A percentile compares a stretch with the other conserved stretches of the same genome.
phyloP scores from a whole-genome alignment of 2,329 filamentous ascomycete species.

The Chaetomium globosum region DNA sequence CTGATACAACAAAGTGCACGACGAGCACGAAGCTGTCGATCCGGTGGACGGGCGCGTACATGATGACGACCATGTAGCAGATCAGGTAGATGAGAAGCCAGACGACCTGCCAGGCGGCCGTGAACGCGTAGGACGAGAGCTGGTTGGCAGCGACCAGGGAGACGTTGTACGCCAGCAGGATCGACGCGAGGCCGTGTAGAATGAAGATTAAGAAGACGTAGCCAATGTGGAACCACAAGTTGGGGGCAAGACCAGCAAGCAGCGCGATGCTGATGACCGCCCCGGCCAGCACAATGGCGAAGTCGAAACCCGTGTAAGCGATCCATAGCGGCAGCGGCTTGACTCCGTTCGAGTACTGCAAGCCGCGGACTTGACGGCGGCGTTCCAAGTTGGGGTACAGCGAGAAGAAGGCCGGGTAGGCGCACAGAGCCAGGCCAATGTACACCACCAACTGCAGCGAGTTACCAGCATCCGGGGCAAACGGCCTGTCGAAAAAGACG shows the following conservation, averaged over 20 bases:
- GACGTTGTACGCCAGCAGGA: slow-evolving; percentile 75
- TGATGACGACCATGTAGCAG: slow-evolving; percentile 71
- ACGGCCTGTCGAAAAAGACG: slow-evolving; percentile 74
- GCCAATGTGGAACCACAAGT: slow-evolving; percentile 74
- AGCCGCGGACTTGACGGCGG: slow-evolving; percentile 73
- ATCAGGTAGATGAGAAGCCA: slow-evolving; percentile 73
- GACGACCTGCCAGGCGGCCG: slow-evolving; percentile 73
- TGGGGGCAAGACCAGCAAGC: slow-evolving; percentile 61
- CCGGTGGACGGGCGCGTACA: slow-evolving; percentile 69
- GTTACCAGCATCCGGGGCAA: slow-evolving; percentile 67
- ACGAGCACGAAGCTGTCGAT: slow-evolving; percentile 69
- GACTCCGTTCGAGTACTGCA: slow-evolving; percentile 92
- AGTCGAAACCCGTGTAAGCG: slow-evolving; percentile 81
- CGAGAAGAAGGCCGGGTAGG: slow-evolving; percentile 83
- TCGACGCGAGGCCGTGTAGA: slow-evolving; percentile 78
- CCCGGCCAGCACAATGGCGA: slow-evolving; percentile 68
- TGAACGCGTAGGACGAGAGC: slow-evolving; percentile 80
- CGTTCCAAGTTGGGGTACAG: slow-evolving; percentile 88
- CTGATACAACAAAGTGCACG: slow-evolving; percentile 73
- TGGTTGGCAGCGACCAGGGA: slow-evolving; percentile 80
- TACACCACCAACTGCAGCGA: slow-evolving; percentile 80
- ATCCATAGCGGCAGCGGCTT: slow-evolving; percentile 80
- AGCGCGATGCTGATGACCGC: slow-evolving; percentile 69
- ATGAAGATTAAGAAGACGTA: slow-evolving; percentile 82
- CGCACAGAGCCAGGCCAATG: slow-evolving; percentile 74